Evolutionary conservation across 805 yeast species (phyloP), one percentile per base, ranked within the genome.

Genomic region (Grigorovia humatica): DNA sequence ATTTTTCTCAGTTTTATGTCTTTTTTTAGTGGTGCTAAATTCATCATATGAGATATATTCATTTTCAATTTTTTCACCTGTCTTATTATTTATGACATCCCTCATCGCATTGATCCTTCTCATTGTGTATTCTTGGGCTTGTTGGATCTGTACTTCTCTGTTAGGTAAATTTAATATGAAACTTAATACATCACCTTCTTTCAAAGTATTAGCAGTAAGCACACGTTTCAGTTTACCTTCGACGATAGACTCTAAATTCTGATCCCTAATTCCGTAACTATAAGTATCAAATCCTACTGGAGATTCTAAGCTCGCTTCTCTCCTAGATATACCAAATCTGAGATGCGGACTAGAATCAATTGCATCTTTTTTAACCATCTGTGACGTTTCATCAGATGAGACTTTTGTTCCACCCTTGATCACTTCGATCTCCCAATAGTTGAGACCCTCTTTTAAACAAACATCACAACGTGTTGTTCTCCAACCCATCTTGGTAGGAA

Each of bases 211-310:
- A 4, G 48, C 46, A 4, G 45, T 81, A 73, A 83, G 72, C 56
- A 80, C 78, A 38, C 76, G 68, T n/a, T 44, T 49, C 19, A 63
- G 45, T 46, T 59, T 61, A 15, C 71, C 70, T 41, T 63, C 65
- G 56, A 93, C 95, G 23, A 93, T 74, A 30, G 78, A 79, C 57
- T 86, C 85, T 1, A 95, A 90, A 7, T 76, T 74, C 41, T 77
- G 75, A 68, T 91, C 97, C 53, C 97, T 74, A 2, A 93, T 62
- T 1, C 96, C 97, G 66, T 93, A 91, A 0, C 96, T 91, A 69
- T 89, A 93, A 0, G 89, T 91, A 67, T 93, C 98, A 60, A 80
- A 88, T 2, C 99, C 99, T 6, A 90, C 93, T 0, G 99, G 98
- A 0, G 95, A 96, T 58, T 91, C 97, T 45, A 90, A 68, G 48